A percentile compares a stretch with the other conserved stretches of the same genome.
Evolutionary conservation across 345 rosid genomes (phyloP).

Genomic region (Schrenkiella parvula): DNA sequence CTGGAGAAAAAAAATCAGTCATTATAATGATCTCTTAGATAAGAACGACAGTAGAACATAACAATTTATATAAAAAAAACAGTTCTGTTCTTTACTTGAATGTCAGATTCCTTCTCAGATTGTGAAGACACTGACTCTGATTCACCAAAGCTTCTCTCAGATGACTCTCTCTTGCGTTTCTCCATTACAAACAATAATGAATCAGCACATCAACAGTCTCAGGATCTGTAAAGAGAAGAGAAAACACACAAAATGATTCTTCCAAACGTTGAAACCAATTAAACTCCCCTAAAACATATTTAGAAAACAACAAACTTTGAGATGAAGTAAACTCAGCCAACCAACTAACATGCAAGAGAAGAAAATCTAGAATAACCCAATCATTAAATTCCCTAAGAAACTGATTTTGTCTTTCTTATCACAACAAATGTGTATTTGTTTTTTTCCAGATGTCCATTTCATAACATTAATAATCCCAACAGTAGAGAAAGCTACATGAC

Average conservation of each 20-base stretch:
- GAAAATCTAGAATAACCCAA: conserved; percentile 23
- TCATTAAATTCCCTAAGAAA: background rate
- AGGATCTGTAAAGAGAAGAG: conserved; percentile 39
- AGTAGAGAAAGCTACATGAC: background rate
- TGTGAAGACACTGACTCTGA: conserved; percentile 66
- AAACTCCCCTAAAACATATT: background rate
- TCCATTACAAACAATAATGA: conserved; percentile 45
- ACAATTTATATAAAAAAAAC: background rate
- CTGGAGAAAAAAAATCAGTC: background rate
- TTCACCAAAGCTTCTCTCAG: conserved; percentile 73
- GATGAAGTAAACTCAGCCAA: conserved; percentile 28
- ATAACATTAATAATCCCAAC: background rate
- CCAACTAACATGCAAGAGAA: conserved; percentile 31
- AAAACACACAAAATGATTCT: background rate
- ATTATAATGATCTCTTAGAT: background rate
- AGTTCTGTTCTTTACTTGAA: conserved; percentile 45
- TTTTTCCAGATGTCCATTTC: conserved; percentile 19
- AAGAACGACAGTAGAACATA: background rate
- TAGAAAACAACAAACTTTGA: conserved; percentile 5
- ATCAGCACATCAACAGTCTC: conserved; percentile 33
- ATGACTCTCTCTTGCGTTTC: conserved; percentile 70
- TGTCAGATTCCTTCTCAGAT: conserved; percentile 69
- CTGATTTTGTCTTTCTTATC: conserved; percentile 15
- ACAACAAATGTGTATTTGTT: conserved; percentile 13
- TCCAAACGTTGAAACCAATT: conserved; percentile 2